Percentiles rank a stretch among this genome's conserved stretches.
phyloP scores from a whole-genome alignment of 106 monocot species.

The Cymbidium sinense region DNA sequence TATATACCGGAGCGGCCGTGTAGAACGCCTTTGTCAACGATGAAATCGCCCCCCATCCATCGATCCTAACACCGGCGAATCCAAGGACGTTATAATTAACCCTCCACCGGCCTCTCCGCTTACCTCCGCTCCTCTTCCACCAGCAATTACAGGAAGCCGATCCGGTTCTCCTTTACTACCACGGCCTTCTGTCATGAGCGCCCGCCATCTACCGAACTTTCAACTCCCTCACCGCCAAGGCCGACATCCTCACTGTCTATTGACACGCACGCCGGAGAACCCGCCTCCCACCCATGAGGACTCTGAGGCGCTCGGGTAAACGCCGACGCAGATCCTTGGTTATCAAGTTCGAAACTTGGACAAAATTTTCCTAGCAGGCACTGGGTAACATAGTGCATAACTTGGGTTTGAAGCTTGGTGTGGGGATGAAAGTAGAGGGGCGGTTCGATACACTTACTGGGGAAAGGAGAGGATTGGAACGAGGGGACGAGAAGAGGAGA shows the following conservation, averaged over 20 bases:
- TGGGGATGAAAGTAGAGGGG: slow-evolving; percentile 13
- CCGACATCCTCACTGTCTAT: slow-evolving; percentile 5
- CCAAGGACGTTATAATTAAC: background rate
- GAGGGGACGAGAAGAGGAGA: background rate
- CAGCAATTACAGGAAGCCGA: background rate
- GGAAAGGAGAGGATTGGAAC: slow-evolving; percentile 7
- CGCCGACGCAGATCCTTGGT: background rate
- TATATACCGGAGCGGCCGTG: background rate
- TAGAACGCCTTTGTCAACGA: background rate
- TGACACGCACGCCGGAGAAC: background rate
- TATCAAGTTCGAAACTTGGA: background rate
- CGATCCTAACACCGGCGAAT: background rate
- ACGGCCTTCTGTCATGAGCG: slow-evolving; percentile 10
- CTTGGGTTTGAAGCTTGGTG: slow-evolving; percentile 5
- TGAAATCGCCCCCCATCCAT: background rate
- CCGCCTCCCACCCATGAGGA: background rate
- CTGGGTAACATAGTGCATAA: slow-evolving; percentile 12
- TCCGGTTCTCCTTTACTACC: slow-evolving; percentile 31
- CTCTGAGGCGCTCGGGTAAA: slow-evolving; percentile 18
- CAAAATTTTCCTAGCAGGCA: slow-evolving; percentile 6
- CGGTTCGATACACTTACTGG: slow-evolving; percentile 16
- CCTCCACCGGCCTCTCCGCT: slow-evolving; percentile 3
- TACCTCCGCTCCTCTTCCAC: background rate
- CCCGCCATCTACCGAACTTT: slow-evolving; percentile 17
- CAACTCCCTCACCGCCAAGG: slow-evolving; percentile 14